Evolutionary conservation across 1,139 yeast species (phyloP), one percentile per base, ranked within the genome.

Genomic region (Wickerhamiella pararugosa): DNA sequence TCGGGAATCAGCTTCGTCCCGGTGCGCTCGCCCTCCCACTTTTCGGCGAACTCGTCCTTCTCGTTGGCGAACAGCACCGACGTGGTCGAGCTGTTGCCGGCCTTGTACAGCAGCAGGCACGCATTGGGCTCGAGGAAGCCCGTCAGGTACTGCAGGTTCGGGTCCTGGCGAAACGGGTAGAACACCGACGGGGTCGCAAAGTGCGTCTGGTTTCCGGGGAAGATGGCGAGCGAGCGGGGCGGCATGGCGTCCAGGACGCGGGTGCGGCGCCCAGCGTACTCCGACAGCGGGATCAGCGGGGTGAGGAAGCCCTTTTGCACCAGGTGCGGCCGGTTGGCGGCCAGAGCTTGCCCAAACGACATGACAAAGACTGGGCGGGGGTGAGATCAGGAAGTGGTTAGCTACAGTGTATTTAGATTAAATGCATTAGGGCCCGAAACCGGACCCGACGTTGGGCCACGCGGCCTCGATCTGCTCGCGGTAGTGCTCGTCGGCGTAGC

Each of bases 91-190:
- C 74, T 73, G 25, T 32, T 37, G 25, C 36, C 37, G 27, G 61
- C 59, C 52, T 78, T 81, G 55, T 82, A 93, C 39, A 92, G 62
- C 5, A 83, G 65, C 45, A 79, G 74, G 29, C 84, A 79, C 0
- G 94, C 75, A 49, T 81, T 79, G 2, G 98, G 96, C 57, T 90
- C 98, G 47, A 82, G 69, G 81, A 95, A 87, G 6, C 97, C 97
- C 1, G 94, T 79, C 49, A 90, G 60, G 58, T 90, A 90, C 59
- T 64, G 86, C 31, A 92, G 66, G 58, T 90, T 87, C 44, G 83
- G 92, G 54, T 86, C 80, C 60, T 90, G 99, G 54, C 87, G 93
- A 57, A 92, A 92, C 42, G 79, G 81, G 56, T 86, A 76, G 54
- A 90, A 90, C 1, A 90, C 98, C 8, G 90, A 75, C 1, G 94